Conservation (phyloP, 129 eudicot species). For the Apium graveolens region DNA sequence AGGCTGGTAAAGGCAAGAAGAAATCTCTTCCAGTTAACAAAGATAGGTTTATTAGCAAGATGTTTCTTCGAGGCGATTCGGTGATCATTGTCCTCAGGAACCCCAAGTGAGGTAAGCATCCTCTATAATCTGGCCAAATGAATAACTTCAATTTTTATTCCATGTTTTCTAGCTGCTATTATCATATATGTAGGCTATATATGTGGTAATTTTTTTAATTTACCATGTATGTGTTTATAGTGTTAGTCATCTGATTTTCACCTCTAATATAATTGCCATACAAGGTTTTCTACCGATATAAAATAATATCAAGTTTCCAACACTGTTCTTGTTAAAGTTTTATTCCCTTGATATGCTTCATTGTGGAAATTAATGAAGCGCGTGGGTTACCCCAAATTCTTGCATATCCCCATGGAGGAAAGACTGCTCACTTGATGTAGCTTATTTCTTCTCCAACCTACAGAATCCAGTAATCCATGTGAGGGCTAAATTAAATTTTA, state of each 20-base stretch:
- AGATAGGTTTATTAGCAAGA: constrained; percentile 90
- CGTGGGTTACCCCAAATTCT: neutral
- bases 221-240: neutral
- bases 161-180: neutral
- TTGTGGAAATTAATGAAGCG: neutral
- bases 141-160: neutral
- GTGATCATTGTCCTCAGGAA: constrained; percentile 90
- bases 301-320: neutral
- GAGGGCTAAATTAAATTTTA: neutral
- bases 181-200: neutral
- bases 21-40: constrained; percentile 88
- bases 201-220: neutral
- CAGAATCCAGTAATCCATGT: neutral
- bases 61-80: constrained; percentile 96
- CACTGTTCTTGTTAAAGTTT: neutral
- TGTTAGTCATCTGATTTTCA: neutral
- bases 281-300: neutral
- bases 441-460: neutral
- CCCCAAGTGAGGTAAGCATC: constrained; percentile 60
- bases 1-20: constrained; percentile 97
- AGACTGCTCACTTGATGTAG: neutral
- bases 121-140: neutral
- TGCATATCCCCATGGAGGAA: neutral
- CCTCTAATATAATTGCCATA: neutral
- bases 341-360: neutral